Base-by-base conservation (phyloP, 2,329 filamentous ascomycete genomes). In the Botrytis pseudocinerea region DNA sequence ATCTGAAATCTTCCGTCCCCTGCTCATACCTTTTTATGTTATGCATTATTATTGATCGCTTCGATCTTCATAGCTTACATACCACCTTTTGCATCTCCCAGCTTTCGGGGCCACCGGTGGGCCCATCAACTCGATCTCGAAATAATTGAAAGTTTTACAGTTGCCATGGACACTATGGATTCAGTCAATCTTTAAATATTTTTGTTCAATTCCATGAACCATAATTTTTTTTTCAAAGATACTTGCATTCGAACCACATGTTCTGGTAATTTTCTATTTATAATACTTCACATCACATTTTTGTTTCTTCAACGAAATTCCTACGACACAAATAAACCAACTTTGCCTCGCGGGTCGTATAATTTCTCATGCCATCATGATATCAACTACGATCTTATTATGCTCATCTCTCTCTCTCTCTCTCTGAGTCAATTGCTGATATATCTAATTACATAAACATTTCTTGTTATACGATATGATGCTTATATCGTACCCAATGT, bases 191-290 rank as follows among this genome's bases (percentile, higher is more conserved):
- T 54, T 5, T 54, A n/a, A 25, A 7, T 54, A 14, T 54, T 16
- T 3, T n/a, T 54, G 25, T 54, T 7, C 2, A n/a, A n/a, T n/a
- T 8, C 5, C 12, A 54, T n/a, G 25, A 54, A 14, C 25, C 5
- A n/a, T 16, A 16, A 16, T n/a, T n/a, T n/a, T n/a, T n/a, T n/a
- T 51, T 51, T 51, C 12, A 51, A n/a, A 7, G 25, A 54, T 54
- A n/a, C 25, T 16, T 16, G 9, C 5, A 54, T 54, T 54, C 48
- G 5, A 54, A n/a, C 25, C 25, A 54, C 9, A n/a, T 51, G 4
- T n/a, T n/a, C 25, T 16, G 12, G 25, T n/a, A 5, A 0, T n/a
- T 51, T 14, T 1, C 10, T 4, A 2, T 51, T n/a, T 14, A 22
- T n/a, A 46, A 51, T 51, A 51, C 12, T 16, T 51, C 10, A 51